Conservation (phyloP, 805 yeast species). For the Lachancea cidri region DNA sequence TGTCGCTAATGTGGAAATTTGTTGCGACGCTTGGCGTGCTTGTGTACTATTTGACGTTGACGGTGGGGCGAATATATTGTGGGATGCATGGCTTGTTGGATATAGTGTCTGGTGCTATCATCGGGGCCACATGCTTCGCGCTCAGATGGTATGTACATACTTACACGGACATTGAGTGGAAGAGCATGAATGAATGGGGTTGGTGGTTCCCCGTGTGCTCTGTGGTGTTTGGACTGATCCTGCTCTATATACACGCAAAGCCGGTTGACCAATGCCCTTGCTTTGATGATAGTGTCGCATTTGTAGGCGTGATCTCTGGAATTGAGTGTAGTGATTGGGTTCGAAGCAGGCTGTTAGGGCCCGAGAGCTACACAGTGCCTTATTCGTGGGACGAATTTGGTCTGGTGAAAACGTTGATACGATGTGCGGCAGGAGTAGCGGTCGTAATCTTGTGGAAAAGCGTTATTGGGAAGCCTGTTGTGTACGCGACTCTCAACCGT, state of each 20-base stretch:
- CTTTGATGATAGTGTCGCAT: slow-evolving; percentile 91
- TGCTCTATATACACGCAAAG: slow-evolving; percentile 66
- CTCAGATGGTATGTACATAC: slow-evolving; percentile 39
- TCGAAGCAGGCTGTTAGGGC: slow-evolving; percentile 36
- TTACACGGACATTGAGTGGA: slow-evolving; percentile 45
- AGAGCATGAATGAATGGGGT: slow-evolving; percentile 17
- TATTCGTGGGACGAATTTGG: slow-evolving; percentile 8
- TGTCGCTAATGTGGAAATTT: slow-evolving; percentile 5
- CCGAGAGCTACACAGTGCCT: slow-evolving; percentile 1
- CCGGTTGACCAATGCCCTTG: slow-evolving; percentile 96
- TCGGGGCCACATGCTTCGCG: slow-evolving; percentile 55
- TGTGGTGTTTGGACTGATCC: slow-evolving; percentile 38
- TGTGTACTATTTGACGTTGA: slow-evolving; percentile 56
- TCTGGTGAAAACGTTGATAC: slow-evolving; percentile 28
- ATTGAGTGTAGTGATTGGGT: slow-evolving; percentile 59
- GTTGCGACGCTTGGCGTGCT: slow-evolving; percentile 9
- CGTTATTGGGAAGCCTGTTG: slow-evolving; percentile 57
- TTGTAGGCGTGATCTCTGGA: slow-evolving; percentile 82
- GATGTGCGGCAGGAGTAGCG: slow-evolving; percentile 59
- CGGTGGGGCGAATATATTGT: slow-evolving; percentile 82
- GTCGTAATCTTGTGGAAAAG: slow-evolving; percentile 68
- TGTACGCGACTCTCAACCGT: slow-evolving; percentile 43
- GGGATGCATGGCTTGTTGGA: slow-evolving; percentile 97
- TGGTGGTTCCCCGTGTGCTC: slow-evolving; percentile 34
- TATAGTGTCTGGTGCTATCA: slow-evolving; percentile 53